These are phyloP conservation scores for Rhodotorula babjevae DNA, from an alignment of 768 basidiomycete genomes.

Conservation along the genomic window DNA sequence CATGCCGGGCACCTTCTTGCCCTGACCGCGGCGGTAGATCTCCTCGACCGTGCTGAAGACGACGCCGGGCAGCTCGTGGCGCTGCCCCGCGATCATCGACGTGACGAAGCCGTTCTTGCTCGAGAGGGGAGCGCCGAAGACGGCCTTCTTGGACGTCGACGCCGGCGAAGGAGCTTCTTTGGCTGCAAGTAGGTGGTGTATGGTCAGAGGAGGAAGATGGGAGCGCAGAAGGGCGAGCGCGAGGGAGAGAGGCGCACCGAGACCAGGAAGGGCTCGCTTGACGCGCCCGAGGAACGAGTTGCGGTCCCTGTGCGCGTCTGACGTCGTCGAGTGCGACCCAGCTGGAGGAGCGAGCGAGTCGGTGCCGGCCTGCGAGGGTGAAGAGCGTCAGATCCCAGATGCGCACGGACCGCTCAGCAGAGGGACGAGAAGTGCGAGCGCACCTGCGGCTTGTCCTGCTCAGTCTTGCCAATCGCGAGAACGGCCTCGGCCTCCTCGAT, in stretches of 20 bases:
- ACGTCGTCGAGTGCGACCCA: constrained; percentile 6
- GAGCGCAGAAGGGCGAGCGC: too few relatives aligned
- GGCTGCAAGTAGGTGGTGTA: background rate
- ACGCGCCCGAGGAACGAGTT: constrained; percentile 22
- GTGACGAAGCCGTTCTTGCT: constrained; percentile 35
- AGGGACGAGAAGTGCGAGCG: background rate
- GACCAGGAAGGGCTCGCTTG: constrained; percentile 8
- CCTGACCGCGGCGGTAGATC: constrained; percentile 51
- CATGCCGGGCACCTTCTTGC: constrained; percentile 51
- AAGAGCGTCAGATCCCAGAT: background rate
- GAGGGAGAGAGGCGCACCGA: background rate
- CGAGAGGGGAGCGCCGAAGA: constrained; percentile 33
- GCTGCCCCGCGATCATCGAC: constrained; percentile 29
- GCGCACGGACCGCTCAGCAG: too few relatives aligned
- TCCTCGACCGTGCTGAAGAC: constrained; percentile 49
- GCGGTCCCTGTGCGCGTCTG: background rate
- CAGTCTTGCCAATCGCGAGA: constrained; percentile 17
- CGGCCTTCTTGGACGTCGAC: constrained; percentile 11
- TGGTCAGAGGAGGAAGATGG: background rate
- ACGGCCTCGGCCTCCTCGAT: constrained; percentile 32
- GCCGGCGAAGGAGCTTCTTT: constrained; percentile 6
- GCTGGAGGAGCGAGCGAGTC: constrained; percentile 28
- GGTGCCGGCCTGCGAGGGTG: background rate
- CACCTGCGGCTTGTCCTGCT: constrained; percentile 13
- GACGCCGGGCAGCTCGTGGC: constrained; percentile 39